phyloP scores from a whole-genome alignment of 1,284 basidiomycete species.

The Prillingera fragicola region DNA sequence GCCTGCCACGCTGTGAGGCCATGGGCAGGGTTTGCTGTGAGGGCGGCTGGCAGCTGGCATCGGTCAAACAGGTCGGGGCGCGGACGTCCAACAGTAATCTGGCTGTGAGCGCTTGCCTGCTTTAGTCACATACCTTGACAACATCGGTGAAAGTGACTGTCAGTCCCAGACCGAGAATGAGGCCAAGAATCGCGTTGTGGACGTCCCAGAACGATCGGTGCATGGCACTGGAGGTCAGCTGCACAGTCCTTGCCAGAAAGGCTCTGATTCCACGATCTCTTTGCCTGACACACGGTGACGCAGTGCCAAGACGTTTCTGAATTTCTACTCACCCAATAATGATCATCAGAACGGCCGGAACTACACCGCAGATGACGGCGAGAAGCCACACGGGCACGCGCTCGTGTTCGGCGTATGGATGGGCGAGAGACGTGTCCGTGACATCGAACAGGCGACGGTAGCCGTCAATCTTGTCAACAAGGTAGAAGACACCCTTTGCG shows the following conservation, averaged over 20 bases:
- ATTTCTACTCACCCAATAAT: slow-evolving; percentile 55
- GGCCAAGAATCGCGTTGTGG: slow-evolving; percentile 71
- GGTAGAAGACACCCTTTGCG: slow-evolving; percentile 58
- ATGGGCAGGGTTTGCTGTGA: slow-evolving; percentile 60
- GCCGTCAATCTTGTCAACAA: slow-evolving; percentile 68
- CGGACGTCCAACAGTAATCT: slow-evolving; percentile 72
- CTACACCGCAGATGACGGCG: slow-evolving; percentile 61
- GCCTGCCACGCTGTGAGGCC: slow-evolving; percentile 68
- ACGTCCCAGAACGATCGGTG: slow-evolving; percentile 80
- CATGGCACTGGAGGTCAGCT: slow-evolving; percentile 51
- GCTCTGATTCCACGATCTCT: too few relatives aligned
- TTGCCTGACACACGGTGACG: too few relatives aligned
- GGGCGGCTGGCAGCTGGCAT: slow-evolving; percentile 66
- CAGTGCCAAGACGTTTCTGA: too few relatives aligned
- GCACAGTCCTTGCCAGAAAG: too few relatives aligned
- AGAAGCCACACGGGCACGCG: slow-evolving; percentile 71
- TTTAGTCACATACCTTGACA: slow-evolving; percentile 54
- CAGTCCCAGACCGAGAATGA: slow-evolving; percentile 31
- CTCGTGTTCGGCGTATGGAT: slow-evolving; percentile 73
- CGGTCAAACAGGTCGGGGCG: slow-evolving; percentile 77
- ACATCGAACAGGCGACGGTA: slow-evolving; percentile 78
- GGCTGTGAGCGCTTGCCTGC: slow-evolving; percentile 1
- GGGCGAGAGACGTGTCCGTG: slow-evolving; percentile 61
- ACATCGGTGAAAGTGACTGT: slow-evolving; percentile 69
- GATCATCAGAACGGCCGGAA: slow-evolving; percentile 66